Percentiles rank a stretch among this genome's conserved stretches.
Conservation (phyloP, 2,329 filamentous ascomycete species). For the Verticillium klebahnii region DNA sequence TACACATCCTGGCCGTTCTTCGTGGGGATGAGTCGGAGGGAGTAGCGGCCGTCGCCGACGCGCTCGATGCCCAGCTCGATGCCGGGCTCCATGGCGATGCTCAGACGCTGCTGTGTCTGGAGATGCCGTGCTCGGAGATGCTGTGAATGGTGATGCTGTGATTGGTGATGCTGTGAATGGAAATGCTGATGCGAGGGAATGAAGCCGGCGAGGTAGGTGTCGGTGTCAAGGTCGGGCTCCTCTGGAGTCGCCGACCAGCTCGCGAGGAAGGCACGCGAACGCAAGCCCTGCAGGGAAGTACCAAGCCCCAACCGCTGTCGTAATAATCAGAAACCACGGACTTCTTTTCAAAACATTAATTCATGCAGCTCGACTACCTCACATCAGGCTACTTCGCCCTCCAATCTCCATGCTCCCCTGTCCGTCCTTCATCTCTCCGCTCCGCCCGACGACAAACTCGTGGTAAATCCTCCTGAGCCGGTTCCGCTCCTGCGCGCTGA, state of each 20-base stretch:
- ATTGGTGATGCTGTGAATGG: no score
- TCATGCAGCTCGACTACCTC: not conserved
- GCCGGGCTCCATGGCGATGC: not conserved
- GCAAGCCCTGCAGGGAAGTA: not conserved
- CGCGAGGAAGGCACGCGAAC: not conserved
- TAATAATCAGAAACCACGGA: not conserved
- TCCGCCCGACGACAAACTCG: slow-evolving; percentile 89
- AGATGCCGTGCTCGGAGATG: no score
- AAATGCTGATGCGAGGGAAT: no score
- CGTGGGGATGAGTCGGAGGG: not conserved
- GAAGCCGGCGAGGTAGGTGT: no score
- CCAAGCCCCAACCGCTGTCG: not conserved
- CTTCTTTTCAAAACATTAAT: not conserved
- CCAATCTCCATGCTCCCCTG: slow-evolving; percentile 91
- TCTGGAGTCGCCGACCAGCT: not conserved
- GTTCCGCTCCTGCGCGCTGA: slow-evolving; percentile 70
- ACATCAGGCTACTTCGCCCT: slow-evolving; percentile 87
- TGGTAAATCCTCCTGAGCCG: slow-evolving; percentile 77
- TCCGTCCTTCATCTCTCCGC: slow-evolving; percentile 92
- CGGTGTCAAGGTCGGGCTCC: no score
- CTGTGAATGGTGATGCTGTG: no score
- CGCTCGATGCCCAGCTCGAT: not conserved
- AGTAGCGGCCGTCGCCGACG: not conserved
- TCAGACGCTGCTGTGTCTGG: not conserved
- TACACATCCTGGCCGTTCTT: not conserved